Percentiles rank a stretch among this genome's conserved stretches.
Conservation (phyloP, 108 stramenopile genomes). For the Pseudonitzschia delicatissima region DNA sequence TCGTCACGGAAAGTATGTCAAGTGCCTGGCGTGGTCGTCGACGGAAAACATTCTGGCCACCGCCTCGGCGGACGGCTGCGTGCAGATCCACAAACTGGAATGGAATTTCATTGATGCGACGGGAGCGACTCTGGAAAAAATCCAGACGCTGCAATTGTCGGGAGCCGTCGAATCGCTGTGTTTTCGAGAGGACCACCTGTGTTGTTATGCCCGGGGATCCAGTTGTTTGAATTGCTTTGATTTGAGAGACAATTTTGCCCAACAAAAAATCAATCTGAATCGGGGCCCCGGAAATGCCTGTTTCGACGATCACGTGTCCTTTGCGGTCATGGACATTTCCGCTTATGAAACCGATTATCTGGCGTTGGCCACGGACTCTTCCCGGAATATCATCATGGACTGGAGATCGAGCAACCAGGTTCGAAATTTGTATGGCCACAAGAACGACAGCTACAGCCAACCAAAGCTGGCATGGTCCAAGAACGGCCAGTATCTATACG, state of each 20-base stretch:
- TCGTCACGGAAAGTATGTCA: slow-evolving; percentile 72
- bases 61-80: slow-evolving; percentile 76
- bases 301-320: slow-evolving; percentile 84
- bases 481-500: slow-evolving; percentile 74
- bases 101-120: slow-evolving; percentile 30
- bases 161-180: slow-evolving; percentile 68
- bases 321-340: slow-evolving; percentile 75
- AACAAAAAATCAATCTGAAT: slow-evolving; percentile 64
- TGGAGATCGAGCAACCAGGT: slow-evolving; percentile 46
- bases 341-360: slow-evolving; percentile 56
- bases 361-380: slow-evolving; percentile 74
- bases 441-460: slow-evolving; percentile 69
- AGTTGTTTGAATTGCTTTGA: slow-evolving; percentile 70
- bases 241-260: slow-evolving; percentile 47
- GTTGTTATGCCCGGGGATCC: slow-evolving; percentile 72
- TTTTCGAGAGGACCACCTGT: slow-evolving; percentile 62
- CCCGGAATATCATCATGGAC: slow-evolving; percentile 80
- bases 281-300: slow-evolving; percentile 45
- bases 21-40: slow-evolving; percentile 62
- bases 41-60: slow-evolving; percentile 61
- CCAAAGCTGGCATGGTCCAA: slow-evolving; percentile 81
- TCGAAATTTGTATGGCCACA: slow-evolving; percentile 81
- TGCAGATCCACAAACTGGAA: slow-evolving; percentile 55
- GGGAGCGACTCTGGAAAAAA: slow-evolving; percentile 15
- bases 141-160: slow-evolving; percentile 64